Percentiles rank a stretch among this genome's conserved stretches.
Conservation (phyloP, 1,284 basidiomycete species). For the Fomitopsis schrenkii region DNA sequence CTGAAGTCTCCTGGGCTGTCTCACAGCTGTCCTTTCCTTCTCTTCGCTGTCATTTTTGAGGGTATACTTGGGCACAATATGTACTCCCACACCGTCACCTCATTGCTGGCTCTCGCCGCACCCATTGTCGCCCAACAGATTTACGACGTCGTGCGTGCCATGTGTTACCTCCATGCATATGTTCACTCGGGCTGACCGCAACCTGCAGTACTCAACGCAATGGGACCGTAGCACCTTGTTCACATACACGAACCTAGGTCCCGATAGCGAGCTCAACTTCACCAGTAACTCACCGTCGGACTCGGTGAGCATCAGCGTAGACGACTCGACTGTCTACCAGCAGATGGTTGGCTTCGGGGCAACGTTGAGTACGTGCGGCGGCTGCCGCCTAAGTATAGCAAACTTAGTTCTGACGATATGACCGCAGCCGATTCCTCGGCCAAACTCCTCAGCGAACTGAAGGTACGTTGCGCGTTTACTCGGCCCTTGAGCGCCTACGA, state of each 20-base stretch:
- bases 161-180: neutral
- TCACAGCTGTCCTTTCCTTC: neutral
- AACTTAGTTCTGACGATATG: neutral
- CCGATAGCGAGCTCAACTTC: slow-evolving; percentile 32
- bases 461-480: slow-evolving; percentile 28
- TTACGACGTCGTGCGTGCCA: slow-evolving; percentile 31
- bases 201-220: slow-evolving; percentile 31
- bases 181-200: neutral
- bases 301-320: slow-evolving; percentile 41
- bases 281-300: slow-evolving; percentile 30
- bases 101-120: slow-evolving; percentile 11
- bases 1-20: neutral
- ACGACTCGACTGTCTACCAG: slow-evolving; percentile 39
- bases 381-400: neutral
- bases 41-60: neutral
- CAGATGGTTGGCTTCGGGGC: slow-evolving; percentile 46
- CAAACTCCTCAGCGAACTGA: slow-evolving; percentile 39
- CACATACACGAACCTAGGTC: slow-evolving; percentile 27
- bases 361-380: slow-evolving; percentile 35
- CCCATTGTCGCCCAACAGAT: slow-evolving; percentile 28
- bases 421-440: slow-evolving; percentile 47
- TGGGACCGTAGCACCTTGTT: slow-evolving; percentile 34
- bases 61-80: slow-evolving; percentile 7
- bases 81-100: slow-evolving; percentile 8
- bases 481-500: neutral